Base-by-base conservation (phyloP, 768 basidiomycete species). In the Amanita phalloides region DNA sequence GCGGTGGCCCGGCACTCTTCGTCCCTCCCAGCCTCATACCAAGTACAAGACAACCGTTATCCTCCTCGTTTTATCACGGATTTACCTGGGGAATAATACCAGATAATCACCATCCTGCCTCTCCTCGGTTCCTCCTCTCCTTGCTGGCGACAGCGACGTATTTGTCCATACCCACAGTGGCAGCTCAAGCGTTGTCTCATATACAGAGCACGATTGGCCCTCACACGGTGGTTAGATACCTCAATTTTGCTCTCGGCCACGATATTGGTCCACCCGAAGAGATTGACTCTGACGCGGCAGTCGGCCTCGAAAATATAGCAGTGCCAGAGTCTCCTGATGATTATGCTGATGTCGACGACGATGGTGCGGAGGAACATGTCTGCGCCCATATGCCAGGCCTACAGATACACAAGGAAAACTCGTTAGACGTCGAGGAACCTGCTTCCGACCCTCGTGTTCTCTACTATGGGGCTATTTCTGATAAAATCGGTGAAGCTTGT, bases 401-500 rank as follows among this genome's bases (percentile, higher is more conserved):
- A 9, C 37, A 39, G 8, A 23, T 41, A 21, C 20, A 17, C n/a
- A 49, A 49, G 38, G 49, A 43, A 33, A 28, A 43, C 32, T 37
- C 39, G 10, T n/a, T 8, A 23, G 30, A n/a, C 9, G 23, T 17
- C 13, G 32, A 45, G 7, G 30, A 46, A 41, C 25, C 60, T 13
- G 45, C 51, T 11, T 55, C 59, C 21, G 55, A 43, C 37, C 62
- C 61, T 11, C 72, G 75, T 1, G 69, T 68, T 33, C 86, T 82
- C 58, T 76, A 82, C 61, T 95, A 96, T 60, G 93, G 92, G n/a
- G 74, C 79, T n/a, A 73, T 92, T 8, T 87, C 87, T 0, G 81
- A 91, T 66, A 94, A 90, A 69, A 89, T 96, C 51, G 93, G 93
- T 10, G 91, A 95, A 66, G 85, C 90, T 0, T 84, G 85, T 57